Base-by-base conservation (phyloP, 129 eudicot genomes). In the Saussurea involucrata region DNA sequence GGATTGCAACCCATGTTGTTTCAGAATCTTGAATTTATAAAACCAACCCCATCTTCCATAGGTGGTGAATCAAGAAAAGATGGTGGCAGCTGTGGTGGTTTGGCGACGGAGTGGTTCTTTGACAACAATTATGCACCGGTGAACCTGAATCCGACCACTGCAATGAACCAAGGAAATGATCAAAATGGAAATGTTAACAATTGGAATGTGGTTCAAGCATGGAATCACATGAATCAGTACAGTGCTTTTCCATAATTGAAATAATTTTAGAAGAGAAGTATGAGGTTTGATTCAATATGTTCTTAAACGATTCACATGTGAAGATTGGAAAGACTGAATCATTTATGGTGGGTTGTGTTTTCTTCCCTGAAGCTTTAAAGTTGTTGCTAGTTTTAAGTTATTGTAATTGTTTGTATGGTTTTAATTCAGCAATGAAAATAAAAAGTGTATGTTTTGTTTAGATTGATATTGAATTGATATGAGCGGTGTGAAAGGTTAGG, bases 1-100 rank as follows among this genome's bases (percentile, higher is more conserved):
- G 37, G 69, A n/a, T 85, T 87, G 34, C 88, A 90, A 61, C 88
- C 90, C 32, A 81, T 87, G 25, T 69, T 85, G 83, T 87, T 90
- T 71, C 88, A 90, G 75, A 90, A 87, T 63, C 80, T 90, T 24
- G 92, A 90, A 64, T 74, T 72, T 68, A 44, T 87, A n/a, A 82
- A 84, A 24, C 80, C 63, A 24, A 18, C 66, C 15, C 37, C 28
- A 32, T 76, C 82, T 20, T 76, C 53, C 17, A 25, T 71, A 25
- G 73, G n/a, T 4, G 53, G 24, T 20, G 72, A 81, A 37, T 73
- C 71, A 67, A 76, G 76, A 57, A 85, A 85, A 27, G 82, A 68
- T 0, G 68, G 67, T 25, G 3, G 68, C 31, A 44, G 76, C 27
- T 13, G 32, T 60, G 75, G 85, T 37, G 75, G 78, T 66, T 63